A percentile compares a stretch with the other conserved stretches of the same genome.
These are phyloP conservation scores for Pichia gijzeniarum DNA, from an alignment of 805 yeast species.

Conservation along the genomic window DNA sequence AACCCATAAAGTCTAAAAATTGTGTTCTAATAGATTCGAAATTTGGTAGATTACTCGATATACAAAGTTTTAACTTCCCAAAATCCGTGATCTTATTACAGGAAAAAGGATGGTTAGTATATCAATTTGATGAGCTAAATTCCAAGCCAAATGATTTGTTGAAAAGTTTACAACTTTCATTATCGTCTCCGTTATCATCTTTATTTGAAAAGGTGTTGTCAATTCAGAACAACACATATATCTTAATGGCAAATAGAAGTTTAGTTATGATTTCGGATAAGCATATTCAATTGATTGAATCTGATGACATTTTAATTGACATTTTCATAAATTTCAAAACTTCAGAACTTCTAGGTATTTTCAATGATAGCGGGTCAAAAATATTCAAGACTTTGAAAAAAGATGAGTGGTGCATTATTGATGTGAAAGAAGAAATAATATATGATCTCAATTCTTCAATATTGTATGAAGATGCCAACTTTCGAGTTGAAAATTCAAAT, in stretches of 20 bases:
- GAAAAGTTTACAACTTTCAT: conserved; percentile 13
- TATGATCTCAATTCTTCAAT: background rate
- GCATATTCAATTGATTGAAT: conserved; percentile 11
- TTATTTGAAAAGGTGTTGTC: conserved; percentile 15
- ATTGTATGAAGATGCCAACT: conserved; percentile 4
- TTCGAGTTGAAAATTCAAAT: background rate
- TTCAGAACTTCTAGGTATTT: conserved; percentile 7
- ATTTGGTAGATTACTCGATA: conserved; percentile 20
- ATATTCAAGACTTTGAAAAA: background rate
- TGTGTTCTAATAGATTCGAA: background rate
- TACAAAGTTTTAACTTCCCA: conserved; percentile 6
- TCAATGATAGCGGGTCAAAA: background rate
- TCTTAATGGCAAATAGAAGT: conserved; percentile 19
- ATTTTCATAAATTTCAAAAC: background rate
- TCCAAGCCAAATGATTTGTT: background rate
- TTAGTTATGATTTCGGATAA: conserved; percentile 13
- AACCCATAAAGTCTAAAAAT: no score
- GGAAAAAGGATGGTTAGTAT: conserved; percentile 28
- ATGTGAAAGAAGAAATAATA: background rate
- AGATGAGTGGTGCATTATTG: no score
- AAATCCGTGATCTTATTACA: conserved; percentile 23
- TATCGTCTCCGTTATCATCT: conserved; percentile 23
- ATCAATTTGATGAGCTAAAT: conserved; percentile 13
- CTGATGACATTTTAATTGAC: background rate
- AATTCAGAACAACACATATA: conserved; percentile 13